Evolutionary conservation across 2,329 filamentous ascomycete genomes (phyloP).

Genomic region (Penicillium sp.): DNA sequence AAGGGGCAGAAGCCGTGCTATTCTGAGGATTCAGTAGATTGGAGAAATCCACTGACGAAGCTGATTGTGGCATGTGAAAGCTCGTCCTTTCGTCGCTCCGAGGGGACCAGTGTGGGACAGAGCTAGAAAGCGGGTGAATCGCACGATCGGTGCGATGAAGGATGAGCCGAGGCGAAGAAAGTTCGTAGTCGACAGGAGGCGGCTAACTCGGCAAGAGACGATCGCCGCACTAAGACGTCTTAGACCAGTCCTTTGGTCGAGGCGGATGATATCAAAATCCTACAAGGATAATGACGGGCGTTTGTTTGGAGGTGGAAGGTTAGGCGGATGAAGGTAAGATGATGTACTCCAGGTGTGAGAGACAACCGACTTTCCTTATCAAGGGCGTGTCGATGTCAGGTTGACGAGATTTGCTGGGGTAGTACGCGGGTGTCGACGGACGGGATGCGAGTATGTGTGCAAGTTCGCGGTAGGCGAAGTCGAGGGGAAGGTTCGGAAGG

Average conservation of each 20-base stretch:
- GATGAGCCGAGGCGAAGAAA: conserved; percentile 28
- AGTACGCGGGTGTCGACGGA: conserved; percentile 14
- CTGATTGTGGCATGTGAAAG: conserved; percentile 75
- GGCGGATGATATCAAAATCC: conserved; percentile 19
- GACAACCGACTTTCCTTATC: conserved; percentile 15
- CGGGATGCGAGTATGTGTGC: neutral
- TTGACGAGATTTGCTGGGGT: conserved; percentile 8
- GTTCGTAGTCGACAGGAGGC: conserved; percentile 30
- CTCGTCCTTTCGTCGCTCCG: conserved; percentile 24
- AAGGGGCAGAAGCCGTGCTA: conserved; percentile 33
- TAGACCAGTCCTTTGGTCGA: conserved; percentile 19
- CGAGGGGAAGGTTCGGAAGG: conserved; percentile 26
- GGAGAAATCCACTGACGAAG: conserved; percentile 75
- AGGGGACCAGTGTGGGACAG: conserved; percentile 25
- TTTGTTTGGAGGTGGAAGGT: neutral
- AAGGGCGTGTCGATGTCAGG: conserved; percentile 15
- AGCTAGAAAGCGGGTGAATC: conserved; percentile 18
- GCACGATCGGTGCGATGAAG: conserved; percentile 15
- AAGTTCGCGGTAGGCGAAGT: conserved; percentile 19
- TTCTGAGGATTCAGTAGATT: conserved; percentile 72
- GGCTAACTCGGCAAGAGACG: conserved; percentile 32
- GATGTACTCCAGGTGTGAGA: conserved; percentile 3
- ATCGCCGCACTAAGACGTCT: conserved; percentile 33
- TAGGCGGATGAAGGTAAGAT: conserved; percentile 1
- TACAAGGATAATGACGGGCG: conserved; percentile 23